A percentile compares a stretch with the other conserved stretches of the same genome.
Evolutionary conservation across 306 rosid genomes (phyloP).

Genomic region (Vigna radiata): DNA sequence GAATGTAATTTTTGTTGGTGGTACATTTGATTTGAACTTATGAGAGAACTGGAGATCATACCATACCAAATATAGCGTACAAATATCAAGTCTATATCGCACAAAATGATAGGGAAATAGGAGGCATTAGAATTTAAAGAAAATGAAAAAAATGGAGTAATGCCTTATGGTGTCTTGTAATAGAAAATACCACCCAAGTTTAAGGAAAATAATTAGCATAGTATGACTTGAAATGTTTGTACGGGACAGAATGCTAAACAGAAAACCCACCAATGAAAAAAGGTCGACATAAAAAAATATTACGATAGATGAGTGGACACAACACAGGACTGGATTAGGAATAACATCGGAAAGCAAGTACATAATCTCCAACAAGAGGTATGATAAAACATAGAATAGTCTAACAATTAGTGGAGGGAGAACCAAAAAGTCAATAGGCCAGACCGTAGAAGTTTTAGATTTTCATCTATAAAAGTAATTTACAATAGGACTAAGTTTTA

Average conservation of each 20-base stretch:
- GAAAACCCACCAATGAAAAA: not conserved
- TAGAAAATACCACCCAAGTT: not conserved
- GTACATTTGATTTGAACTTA: not conserved
- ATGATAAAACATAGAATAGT: not conserved
- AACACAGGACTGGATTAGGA: not conserved
- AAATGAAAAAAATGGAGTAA: not conserved
- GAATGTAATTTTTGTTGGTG: not conserved
- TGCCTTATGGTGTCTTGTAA: not conserved
- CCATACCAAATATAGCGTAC: not conserved
- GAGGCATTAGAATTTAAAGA: not conserved
- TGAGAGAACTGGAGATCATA: not conserved
- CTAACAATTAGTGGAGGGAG: conserved; percentile 2
- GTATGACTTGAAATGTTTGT: not conserved
- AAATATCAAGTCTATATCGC: not conserved
- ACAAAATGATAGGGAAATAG: not conserved
- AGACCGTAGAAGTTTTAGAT: not conserved
- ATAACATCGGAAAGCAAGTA: not conserved
- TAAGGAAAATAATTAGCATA: not conserved
- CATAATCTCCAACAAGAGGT: not conserved
- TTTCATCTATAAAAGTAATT: not conserved
- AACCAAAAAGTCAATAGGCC: not conserved
- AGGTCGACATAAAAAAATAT: not conserved
- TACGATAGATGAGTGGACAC: not conserved
- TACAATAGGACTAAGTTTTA: not conserved
- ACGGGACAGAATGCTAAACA: not conserved